Percentiles rank a stretch among this genome's conserved stretches.
These are phyloP conservation scores for Zygosaccharomyces lentus DNA, from an alignment of 805 yeast species.

Conservation along the genomic window DNA sequence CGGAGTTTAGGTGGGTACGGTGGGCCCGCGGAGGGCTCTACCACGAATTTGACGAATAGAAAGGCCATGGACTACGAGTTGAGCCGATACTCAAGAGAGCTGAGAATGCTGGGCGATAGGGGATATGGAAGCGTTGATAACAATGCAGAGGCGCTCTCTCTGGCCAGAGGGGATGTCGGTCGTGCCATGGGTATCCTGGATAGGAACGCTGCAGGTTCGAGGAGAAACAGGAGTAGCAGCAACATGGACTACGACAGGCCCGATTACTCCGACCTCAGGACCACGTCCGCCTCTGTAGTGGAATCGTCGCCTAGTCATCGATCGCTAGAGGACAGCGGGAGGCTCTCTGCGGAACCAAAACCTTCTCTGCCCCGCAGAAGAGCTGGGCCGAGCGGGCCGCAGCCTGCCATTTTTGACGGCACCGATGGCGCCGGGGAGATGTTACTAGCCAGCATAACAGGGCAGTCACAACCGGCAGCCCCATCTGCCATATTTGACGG, in stretches of 20 bases:
- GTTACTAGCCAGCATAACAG: conserved; percentile 11
- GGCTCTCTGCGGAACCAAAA: conserved; percentile 10
- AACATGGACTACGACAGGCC: conserved; percentile 14
- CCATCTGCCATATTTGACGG: conserved; percentile 30
- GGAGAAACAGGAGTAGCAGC: conserved; percentile 33
- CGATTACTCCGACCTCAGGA: conserved; percentile 36
- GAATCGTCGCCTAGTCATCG: not conserved
- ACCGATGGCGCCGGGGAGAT: conserved; percentile 15
- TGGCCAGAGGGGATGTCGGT: conserved; percentile 55
- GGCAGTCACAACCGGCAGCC: conserved; percentile 21
- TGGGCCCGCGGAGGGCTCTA: conserved; percentile 12
- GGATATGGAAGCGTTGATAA: conserved; percentile 58
- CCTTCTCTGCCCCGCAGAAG: conserved; percentile 42
- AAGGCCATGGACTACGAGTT: conserved; percentile 52
- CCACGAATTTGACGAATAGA: conserved; percentile 47
- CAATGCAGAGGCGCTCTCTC: conserved; percentile 57
- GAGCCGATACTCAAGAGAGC: conserved; percentile 47
- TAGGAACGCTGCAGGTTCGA: conserved; percentile 27
- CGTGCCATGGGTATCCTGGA: conserved; percentile 56
- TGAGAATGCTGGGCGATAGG: conserved; percentile 45
- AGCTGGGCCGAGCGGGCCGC: conserved; percentile 33
- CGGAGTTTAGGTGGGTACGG: conserved; percentile 8
- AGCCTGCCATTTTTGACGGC: conserved; percentile 36
- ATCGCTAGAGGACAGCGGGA: not conserved
- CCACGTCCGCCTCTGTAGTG: conserved; percentile 9